Base-by-base conservation (phyloP, 345 rosid genomes). In the Lepidium sativum region DNA sequence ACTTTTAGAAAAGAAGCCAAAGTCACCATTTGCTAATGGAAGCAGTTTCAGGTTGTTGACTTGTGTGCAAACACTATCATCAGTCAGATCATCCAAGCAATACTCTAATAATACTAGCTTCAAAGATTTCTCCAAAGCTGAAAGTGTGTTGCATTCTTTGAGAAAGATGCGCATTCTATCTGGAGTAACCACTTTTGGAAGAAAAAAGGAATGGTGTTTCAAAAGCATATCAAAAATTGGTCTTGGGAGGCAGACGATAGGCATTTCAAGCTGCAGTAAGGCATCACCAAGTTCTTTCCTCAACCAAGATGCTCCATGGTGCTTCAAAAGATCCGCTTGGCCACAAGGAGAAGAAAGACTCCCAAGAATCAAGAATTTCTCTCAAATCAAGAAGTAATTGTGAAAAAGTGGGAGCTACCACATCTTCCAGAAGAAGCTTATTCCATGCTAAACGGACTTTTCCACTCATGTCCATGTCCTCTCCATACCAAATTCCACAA, bases 401-500 rank as follows among this genome's bases (percentile, higher is more conserved):
- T 32, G 69, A 59, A 78, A 85, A 92, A 51, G 78, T 33, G 73
- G 96, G 96, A 61, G 90, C 96, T 49, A 88, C 79, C 47, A 92
- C 82, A 78, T 92, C 96, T 80, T 92, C 98, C 55, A 92, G 78
- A 71, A 92, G 95, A 77, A 86, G 95, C 77, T 84, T 81, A 77
- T 92, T 92, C 98, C 98, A 92, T 54, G 84, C 72, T 21, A 92
- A 92, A 54, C 98, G 98, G 76, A 92, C 68, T 82, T 85, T 92
- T 16, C 96, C 98, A 79, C 98, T 82, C 78, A 91, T 88, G 70
- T 92, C 98, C 98, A 92, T 92, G 72, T 92, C 98, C 42, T 75
- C 96, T 61, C 98, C 98, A 77, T 88, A 86, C 98, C 98, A 92
- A 77, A 92, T 92, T 70, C 96, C 96, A 42, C 98, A 95, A 47